Evolutionary conservation across 306 rosid species (phyloP), one percentile per base, ranked within the genome.

Genomic region (Comarum palustre): DNA sequence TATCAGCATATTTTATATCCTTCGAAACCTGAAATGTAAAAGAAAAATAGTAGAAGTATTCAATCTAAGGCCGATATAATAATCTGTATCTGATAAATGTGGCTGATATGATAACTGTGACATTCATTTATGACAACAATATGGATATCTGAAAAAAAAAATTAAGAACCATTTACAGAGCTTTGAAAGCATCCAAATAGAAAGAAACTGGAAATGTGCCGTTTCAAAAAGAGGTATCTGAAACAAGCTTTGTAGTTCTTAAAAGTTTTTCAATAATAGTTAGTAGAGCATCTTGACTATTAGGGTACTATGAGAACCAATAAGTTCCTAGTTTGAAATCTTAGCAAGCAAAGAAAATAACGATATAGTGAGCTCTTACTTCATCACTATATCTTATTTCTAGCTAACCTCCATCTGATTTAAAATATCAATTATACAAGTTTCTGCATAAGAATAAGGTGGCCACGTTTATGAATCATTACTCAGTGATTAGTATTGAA

Each of bases 1-100:
- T 94, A 84, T 94, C 99, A 2, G 99, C 99, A 75, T 89, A 94
- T 83, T 89, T 94, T 72, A 94, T 87, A 81, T 91, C 99, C 84
- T 94, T 94, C 36, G 99, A 94, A 82, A 94, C 96, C 99, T 91
- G 85, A 79, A 82, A 46, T 73, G 77, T 57, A 20, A 4, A 65
- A 45, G 20, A 22, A 38, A 66, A 42, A 45, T 19, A 27, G 46
- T 7, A 72, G 75, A 13, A 75, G 68, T 20, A 50, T 65, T 77
- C 68, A 74, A 47, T 19, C 75, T 14, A 75, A 67, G 65, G 68
- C 48, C 58, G 14, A 75, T 45, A 65, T 10, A 62, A 60, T 25
- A 73, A 41, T 41, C 50, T 36, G 17, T 31, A 19, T 69, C 16
- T 51, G 43, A 61, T 63, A 9, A 20, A 19, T 22, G 11, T 16